Percentiles rank a stretch among this genome's conserved stretches.
These are phyloP conservation scores for Emergomyces africanus DNA, from an alignment of 2,329 filamentous ascomycete species.

Conservation along the genomic window DNA sequence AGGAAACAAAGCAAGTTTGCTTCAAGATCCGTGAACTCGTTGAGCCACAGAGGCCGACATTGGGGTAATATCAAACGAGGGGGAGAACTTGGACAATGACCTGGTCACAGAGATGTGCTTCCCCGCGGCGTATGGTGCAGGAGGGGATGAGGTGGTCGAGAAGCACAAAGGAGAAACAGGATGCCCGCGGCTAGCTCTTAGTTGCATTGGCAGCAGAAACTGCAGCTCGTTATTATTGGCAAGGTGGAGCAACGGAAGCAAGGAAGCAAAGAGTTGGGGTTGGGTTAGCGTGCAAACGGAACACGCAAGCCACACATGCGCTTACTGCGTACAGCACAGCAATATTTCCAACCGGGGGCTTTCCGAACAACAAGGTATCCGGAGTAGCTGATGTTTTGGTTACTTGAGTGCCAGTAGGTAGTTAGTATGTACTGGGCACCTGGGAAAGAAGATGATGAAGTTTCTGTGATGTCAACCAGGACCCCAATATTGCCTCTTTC, in stretches of 20 bases:
- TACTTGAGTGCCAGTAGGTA: too few relatives aligned
- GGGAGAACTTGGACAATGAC: background rate
- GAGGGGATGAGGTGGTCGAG: constrained; percentile 3
- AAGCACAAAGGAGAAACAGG: constrained; percentile 1
- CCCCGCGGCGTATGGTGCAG: background rate
- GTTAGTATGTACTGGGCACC: background rate
- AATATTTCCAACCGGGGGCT: background rate
- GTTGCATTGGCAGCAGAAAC: background rate
- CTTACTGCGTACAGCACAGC: too few relatives aligned
- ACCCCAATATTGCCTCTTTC: background rate
- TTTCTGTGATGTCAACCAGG: background rate
- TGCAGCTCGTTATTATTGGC: background rate
- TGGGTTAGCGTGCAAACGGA: background rate
- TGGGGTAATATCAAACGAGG: background rate
- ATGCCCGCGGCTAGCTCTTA: background rate
- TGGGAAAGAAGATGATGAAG: background rate
- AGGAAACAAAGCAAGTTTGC: constrained; percentile 1
- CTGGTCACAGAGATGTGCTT: background rate
- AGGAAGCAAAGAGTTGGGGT: background rate
- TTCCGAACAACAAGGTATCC: background rate
- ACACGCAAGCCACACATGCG: background rate
- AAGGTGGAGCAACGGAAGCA: constrained; percentile 1
- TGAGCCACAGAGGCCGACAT: constrained; percentile 1
- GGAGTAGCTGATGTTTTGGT: too few relatives aligned
- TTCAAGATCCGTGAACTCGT: background rate